Evolutionary conservation across 1,284 basidiomycete genomes (phyloP), one percentile per base, ranked within the genome.

Genomic region (Sporisorium sorghi): DNA sequence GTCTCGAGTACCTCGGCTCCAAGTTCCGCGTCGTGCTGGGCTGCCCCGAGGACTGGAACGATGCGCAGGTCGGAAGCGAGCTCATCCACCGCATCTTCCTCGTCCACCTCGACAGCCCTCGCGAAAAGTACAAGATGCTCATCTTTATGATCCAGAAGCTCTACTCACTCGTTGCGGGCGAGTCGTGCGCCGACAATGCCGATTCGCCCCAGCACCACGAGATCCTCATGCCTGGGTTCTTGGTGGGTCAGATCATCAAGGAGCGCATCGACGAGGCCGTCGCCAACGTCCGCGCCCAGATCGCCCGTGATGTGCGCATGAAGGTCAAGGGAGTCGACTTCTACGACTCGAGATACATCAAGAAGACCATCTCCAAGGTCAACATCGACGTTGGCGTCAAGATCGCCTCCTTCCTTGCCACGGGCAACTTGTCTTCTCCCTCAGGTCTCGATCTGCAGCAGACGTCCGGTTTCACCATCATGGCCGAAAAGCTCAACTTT

Each of bases 191-290:
- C 58, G 97, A 99, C 87, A 99, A 99, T 83, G 95, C 97, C 14
- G 97, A 99, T 88, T 99, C 96, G 17, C 94, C 95, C 58, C 96
- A 99, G 85, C 93, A 98, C 83, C 97, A 99, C 85, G 97, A 99
- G 84, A 94, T 97, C 47, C 89, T 99, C 15, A 90, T 99, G 40
- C 96, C 97, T 1, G 97, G 97, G 33, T 91, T 89, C 77, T 86
- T 99, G 28, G 98, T 97, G 85, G 92, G 91, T 54, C 97, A 97
- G 91, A 97, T 99, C 83, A 92, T 99, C 87, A 98, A 97, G 86
- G 97, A 99, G 86, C 90, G 93, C 70, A 88, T 99, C 67, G 96
- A 98, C 79, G 97, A 98, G 85, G 91, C 90, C 19, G 86, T 98
- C 54, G 91, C 89, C 77, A 89, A 89, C 69, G 89, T 97, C 79